Conservation (phyloP, 441 rosid species). For the Raphanus hybrid region DNA sequence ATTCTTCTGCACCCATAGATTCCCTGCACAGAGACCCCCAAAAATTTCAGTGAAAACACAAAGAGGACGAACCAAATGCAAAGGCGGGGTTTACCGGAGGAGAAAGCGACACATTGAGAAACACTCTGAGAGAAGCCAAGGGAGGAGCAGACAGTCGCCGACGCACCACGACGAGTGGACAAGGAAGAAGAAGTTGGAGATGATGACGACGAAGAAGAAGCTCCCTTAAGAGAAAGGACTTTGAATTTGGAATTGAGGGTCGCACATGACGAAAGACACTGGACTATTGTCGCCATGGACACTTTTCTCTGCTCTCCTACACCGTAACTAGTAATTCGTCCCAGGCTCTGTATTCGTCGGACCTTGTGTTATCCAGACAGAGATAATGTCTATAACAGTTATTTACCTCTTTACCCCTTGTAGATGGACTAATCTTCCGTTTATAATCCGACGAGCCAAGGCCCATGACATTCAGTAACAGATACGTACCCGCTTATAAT, state of each 20-base stretch:
- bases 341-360: slow-evolving; percentile 13
- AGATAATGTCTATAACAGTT: background rate
- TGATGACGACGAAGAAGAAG: slow-evolving; percentile 17
- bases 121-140: slow-evolving; percentile 63
- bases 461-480: background rate
- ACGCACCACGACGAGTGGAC: slow-evolving; percentile 36
- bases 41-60: slow-evolving; percentile 4
- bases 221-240: slow-evolving; percentile 54
- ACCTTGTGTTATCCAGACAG: slow-evolving; percentile 46
- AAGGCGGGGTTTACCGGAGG: slow-evolving; percentile 48
- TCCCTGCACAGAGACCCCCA: slow-evolving; percentile 46
- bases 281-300: slow-evolving; percentile 50
- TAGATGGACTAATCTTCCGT: background rate
- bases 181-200: slow-evolving; percentile 45
- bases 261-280: slow-evolving; percentile 64
- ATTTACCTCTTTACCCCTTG: slow-evolving; percentile 29
- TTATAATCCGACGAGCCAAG: background rate
- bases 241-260: slow-evolving; percentile 60
- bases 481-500: background rate
- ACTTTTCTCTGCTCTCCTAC: slow-evolving; percentile 7
- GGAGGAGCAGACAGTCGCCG: slow-evolving; percentile 41
- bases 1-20: slow-evolving; percentile 45
- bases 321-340: background rate
- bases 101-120: slow-evolving; percentile 56
- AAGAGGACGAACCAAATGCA: slow-evolving; percentile 2